phyloP scores from a whole-genome alignment of 306 rosid species.

The Arachis stenosperma region DNA sequence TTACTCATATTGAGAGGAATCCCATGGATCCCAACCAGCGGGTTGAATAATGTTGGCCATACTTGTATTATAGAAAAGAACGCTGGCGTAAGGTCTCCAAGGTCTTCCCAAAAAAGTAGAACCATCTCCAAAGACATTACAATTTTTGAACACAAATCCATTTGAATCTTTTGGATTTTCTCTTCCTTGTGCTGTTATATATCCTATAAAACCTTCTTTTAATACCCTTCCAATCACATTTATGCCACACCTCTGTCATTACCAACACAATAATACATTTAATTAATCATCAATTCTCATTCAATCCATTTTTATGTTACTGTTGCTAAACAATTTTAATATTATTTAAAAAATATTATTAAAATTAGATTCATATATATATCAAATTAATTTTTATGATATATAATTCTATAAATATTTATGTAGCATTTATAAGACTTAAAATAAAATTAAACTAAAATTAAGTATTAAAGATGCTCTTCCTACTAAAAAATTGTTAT shows the following conservation, averaged over 20 bases:
- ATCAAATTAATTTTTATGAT: too few relatives aligned
- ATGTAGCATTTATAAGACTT: too few relatives aligned
- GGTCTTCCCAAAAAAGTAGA: constrained; percentile 73
- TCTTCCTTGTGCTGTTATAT: constrained; percentile 88
- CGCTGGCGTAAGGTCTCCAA: constrained; percentile 78
- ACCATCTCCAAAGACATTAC: constrained; percentile 63
- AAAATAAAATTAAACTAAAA: too few relatives aligned
- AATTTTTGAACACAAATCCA: constrained; percentile 77
- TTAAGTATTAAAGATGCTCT: too few relatives aligned
- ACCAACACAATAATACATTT: too few relatives aligned
- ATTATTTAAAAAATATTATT: too few relatives aligned
- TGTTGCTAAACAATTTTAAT: too few relatives aligned
- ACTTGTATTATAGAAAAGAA: constrained; percentile 63
- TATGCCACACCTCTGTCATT: constrained; percentile 63
- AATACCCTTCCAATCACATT: constrained; percentile 58
- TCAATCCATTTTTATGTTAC: too few relatives aligned
- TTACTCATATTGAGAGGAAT: constrained; percentile 16
- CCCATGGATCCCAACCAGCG: constrained; percentile 71
- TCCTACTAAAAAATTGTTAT: too few relatives aligned
- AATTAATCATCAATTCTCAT: too few relatives aligned
- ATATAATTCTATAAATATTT: too few relatives aligned
- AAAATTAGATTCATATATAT: too few relatives aligned
- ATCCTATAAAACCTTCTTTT: constrained; percentile 49
- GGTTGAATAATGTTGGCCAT: constrained; percentile 58
- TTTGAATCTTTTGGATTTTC: constrained; percentile 40